Percentiles rank a stretch among this genome's conserved stretches.
phyloP scores from a whole-genome alignment of 257 asterid species.

The Solanum medicagineum region DNA sequence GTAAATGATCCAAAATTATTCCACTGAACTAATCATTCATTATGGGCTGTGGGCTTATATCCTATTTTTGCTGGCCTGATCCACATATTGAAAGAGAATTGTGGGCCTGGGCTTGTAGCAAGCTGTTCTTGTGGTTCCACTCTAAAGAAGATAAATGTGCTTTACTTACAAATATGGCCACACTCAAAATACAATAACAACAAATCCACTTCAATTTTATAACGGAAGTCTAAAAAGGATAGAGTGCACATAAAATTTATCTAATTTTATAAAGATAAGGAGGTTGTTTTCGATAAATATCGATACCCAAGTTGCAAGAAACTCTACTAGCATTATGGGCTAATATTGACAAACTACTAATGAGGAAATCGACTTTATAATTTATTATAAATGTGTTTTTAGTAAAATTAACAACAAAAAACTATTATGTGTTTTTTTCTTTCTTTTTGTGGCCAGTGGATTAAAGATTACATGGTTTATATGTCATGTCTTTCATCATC shows the following conservation, averaged over 20 bases:
- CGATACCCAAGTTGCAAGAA: too few species aligned
- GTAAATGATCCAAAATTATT: background rate
- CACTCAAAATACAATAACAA: too few species aligned
- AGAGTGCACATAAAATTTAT: too few species aligned
- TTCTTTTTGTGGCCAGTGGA: background rate
- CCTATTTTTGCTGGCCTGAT: background rate
- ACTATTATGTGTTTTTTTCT: background rate
- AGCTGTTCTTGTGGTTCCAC: background rate
- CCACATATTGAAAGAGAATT: background rate
- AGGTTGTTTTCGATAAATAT: too few species aligned
- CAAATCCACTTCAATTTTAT: too few species aligned
- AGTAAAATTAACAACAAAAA: background rate
- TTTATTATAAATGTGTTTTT: too few species aligned
- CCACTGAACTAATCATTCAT: background rate
- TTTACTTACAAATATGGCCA: background rate
- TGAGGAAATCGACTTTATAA: too few species aligned
- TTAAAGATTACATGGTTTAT: background rate
- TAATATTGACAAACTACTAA: too few species aligned
- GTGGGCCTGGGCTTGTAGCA: background rate
- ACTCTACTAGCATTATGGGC: too few species aligned
- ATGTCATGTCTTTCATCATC: slow-evolving; percentile 3
- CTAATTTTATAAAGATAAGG: too few species aligned
- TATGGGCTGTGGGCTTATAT: background rate
- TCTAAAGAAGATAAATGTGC: background rate
- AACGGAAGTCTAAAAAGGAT: rapidly evolving